Evolutionary conservation across 306 rosid species (phyloP), one percentile per base, ranked within the genome.

Genomic region (Ammopiptanthus mongolicus): DNA sequence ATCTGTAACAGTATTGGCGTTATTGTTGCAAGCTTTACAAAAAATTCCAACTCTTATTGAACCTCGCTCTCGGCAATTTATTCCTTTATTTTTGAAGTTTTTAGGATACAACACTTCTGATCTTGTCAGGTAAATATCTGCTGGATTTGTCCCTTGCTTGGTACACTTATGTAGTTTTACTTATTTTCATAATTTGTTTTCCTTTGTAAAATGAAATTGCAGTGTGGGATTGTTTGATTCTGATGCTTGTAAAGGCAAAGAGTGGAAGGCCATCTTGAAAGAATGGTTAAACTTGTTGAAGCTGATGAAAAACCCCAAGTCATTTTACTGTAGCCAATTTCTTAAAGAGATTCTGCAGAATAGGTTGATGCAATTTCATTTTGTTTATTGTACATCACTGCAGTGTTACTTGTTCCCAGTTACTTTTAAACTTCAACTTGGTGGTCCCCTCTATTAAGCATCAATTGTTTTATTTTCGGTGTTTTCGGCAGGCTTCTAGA

Each of bases 251-350:
- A 86, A 84, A 90, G 97, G 91, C 73, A 95, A 87, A 86, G 98
- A 88, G 85, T 95, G 98, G 97, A 90, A 90, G 82, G 63, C 65
- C 64, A 63, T 87, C 74, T 88, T 95, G 66, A 91, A 95, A 77
- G 98, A 95, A 80, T 95, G 98, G 98, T 84, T 95, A 57, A 95
- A 87, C 86, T 84, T 95, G 85, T 87, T 95, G 88, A 91, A 79
- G 78, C 73, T 80, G 77, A 90, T 87, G 93, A 86, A 84, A 73
- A 90, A 91, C 69, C 86, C 88, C 46, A 88, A 83, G 84, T 87
- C 95, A 46, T 84, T 84, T 61, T 75, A 83, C 80, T 59, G 59
- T 47, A 82, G 88, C 82, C 91, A 87, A 58, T 90, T 88, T 81
- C 85, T 95, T 72, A 90, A 88, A 81, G 94, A 88, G 57, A 88